Evolutionary conservation across 306 rosid genomes (phyloP), one percentile per base, ranked within the genome.

Genomic region (Acacia melanoxylon): DNA sequence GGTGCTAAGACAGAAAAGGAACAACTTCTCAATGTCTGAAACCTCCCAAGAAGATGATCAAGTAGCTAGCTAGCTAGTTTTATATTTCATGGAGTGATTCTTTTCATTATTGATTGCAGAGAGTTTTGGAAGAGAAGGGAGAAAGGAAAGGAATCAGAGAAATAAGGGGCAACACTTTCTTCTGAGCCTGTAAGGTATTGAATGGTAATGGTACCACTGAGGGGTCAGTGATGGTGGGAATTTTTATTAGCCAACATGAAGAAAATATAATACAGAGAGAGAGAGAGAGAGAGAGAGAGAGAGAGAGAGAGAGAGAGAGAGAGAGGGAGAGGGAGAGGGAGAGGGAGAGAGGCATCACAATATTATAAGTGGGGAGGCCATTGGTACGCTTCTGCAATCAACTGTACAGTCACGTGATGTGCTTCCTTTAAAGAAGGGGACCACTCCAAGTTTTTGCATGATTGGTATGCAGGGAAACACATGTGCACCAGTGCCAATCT

Each of bases 391-490:
- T 77, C 87, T 92, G 87, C 14, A 40, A 71, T 68, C 46, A 78
- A 84, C 85, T 71, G 88, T 37, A 72, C 77, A 73, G 52, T 82
- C 96, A 93, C 89, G 93, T 93, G 97, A 84, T 82, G 88, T 86
- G 92, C 87, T 91, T 76, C 31, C 79, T 83, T 90, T 86, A 82
- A 77, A 81, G 72, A 78, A 74, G 75, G 97, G 95, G 95, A 91
- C 98, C 94, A 91, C 91, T 85, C 81, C 74, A 88, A 86, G 85
- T 66, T 81, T 37, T 82, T 87, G 88, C 83, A 87, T 90, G 98
- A 95, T 93, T 93, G 95, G 49, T 6, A 79, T 89, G 90, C 86
- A 89, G 89, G 91, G 82, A 85, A 78, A 85, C 87, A 91, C 97
- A 90, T 91, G 97, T 86, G 98, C 91, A 77, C 25, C 76, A 82